These are phyloP conservation scores for Wickerhamomyces queroliae DNA, from an alignment of 805 yeast genomes.

Conservation along the genomic window DNA sequence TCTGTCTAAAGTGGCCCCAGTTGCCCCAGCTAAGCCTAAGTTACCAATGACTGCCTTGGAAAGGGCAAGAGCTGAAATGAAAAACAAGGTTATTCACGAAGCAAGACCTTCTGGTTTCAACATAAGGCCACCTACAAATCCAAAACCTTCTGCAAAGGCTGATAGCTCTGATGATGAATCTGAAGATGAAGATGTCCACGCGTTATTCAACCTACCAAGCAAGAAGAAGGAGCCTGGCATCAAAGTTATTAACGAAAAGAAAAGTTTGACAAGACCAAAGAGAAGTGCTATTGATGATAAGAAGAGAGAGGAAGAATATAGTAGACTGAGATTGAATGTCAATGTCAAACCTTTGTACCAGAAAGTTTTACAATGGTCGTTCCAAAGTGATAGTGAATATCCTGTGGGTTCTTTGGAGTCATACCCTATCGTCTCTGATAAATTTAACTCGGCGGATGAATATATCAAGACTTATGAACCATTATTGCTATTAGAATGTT, in stretches of 20 bases:
- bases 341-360: constrained; percentile 71
- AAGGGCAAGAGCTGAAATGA: constrained; percentile 28
- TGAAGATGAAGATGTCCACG: constrained; percentile 35
- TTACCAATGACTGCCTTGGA: constrained; percentile 32
- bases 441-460: constrained; percentile 52
- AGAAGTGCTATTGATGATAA: constrained; percentile 23
- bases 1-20: constrained; percentile 22
- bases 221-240: constrained; percentile 23
- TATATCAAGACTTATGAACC: constrained; percentile 75
- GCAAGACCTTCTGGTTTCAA: constrained; percentile 47
- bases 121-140: constrained; percentile 26
- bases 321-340: constrained; percentile 75
- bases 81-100: constrained; percentile 33
- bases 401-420: constrained; percentile 46
- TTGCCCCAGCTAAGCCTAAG: constrained; percentile 20
- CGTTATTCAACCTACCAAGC: constrained; percentile 26
- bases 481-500: constrained; percentile 77
- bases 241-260: constrained; percentile 25
- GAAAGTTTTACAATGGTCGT: constrained; percentile 73
- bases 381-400: constrained; percentile 43
- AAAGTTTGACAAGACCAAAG: constrained; percentile 25
- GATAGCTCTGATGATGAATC: constrained; percentile 30
- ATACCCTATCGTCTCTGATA: constrained; percentile 38
- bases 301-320: constrained; percentile 62
- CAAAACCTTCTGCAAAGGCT: constrained; percentile 10